Evolutionary conservation across 2,329 filamentous ascomycete genomes (phyloP), one percentile per base, ranked within the genome.

Genomic region (Blumeria hordei): DNA sequence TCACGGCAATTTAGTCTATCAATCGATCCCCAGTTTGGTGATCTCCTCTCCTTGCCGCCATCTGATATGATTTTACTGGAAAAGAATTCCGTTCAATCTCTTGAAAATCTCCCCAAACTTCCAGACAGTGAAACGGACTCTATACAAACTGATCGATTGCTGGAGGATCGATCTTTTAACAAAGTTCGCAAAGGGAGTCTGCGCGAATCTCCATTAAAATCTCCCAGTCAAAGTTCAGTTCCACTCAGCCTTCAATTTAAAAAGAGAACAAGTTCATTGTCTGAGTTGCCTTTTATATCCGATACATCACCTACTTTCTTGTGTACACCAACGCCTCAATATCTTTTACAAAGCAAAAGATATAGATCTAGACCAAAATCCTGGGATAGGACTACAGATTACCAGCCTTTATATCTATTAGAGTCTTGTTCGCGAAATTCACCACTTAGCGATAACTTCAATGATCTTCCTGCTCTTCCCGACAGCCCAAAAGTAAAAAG

Each of bases 401-500:
- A 88, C 62, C 81, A 84, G 60, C 88, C 88, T 0, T 70, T 95
- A 8, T 90, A 85, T 67, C 78, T 94, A 21, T 77, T 94, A 6
- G 85, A 93, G 66, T 67, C 63, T 16, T 65, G 65, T 12, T 59
- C 60, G 49, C 59, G 61, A 37, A 58, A 56, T 9, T 63, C 60
- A 18, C 55, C 56, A 12, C 57, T 58, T 18, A 43, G 57, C 10
- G 51, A 62, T 14, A 65, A 69, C 41, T 58, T 59, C 12, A 67
- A 70, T 32, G 70, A 71, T 53, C 62, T 67, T 50, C 73, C 73
- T 36, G 71, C 71, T n/a, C 65, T 76, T 10, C 73, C 73, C 71
- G 6, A 36, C 12, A 75, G 73, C 62, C 68, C 69, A 60, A 67
- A 65, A n/a, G 71, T 70, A 5, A 75, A 72, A 4, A 64, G 69